phyloP scores from a whole-genome alignment of 2,329 filamentous ascomycete species.

The Alternaria gansuensis region DNA sequence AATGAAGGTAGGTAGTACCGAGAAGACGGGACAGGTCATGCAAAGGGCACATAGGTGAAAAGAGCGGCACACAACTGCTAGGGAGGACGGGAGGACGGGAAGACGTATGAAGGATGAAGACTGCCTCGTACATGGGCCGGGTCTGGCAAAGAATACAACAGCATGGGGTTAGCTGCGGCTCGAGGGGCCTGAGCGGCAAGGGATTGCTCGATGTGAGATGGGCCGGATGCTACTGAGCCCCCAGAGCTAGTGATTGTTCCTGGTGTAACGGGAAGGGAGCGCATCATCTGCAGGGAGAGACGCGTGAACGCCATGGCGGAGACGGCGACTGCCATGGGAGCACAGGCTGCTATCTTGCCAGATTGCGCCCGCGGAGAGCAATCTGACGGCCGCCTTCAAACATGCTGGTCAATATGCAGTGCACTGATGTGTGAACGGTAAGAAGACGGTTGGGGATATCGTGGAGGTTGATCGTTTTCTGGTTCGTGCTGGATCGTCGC shows the following conservation, averaged over 20 bases:
- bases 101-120: conserved; percentile 36
- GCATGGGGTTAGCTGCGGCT: conserved; percentile 40
- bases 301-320: conserved; percentile 39
- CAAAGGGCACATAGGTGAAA: conserved; percentile 44
- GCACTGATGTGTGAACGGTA: conserved; percentile 18
- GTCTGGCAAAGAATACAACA: conserved; percentile 30
- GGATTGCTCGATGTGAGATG: conserved; percentile 39
- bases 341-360: conserved; percentile 50
- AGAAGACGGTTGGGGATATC: conserved; percentile 11
- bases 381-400: conserved; percentile 27
- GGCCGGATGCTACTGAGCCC: conserved; percentile 42
- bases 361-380: conserved; percentile 27
- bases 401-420: conserved; percentile 16
- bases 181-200: conserved; percentile 38
- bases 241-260: conserved; percentile 35
- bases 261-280: conserved; percentile 43
- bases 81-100: conserved; percentile 24
- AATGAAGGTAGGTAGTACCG: conserved; percentile 33
- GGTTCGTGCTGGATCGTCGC: conserved; percentile 30
- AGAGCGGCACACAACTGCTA: conserved; percentile 34
- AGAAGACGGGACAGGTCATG: conserved; percentile 34
- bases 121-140: conserved; percentile 33
- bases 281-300: conserved; percentile 33
- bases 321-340: conserved; percentile 41
- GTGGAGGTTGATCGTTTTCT: conserved; percentile 14